Percentiles rank a stretch among this genome's conserved stretches.
Evolutionary conservation across 306 rosid genomes (phyloP).

Genomic region (Fragaria vesca): DNA sequence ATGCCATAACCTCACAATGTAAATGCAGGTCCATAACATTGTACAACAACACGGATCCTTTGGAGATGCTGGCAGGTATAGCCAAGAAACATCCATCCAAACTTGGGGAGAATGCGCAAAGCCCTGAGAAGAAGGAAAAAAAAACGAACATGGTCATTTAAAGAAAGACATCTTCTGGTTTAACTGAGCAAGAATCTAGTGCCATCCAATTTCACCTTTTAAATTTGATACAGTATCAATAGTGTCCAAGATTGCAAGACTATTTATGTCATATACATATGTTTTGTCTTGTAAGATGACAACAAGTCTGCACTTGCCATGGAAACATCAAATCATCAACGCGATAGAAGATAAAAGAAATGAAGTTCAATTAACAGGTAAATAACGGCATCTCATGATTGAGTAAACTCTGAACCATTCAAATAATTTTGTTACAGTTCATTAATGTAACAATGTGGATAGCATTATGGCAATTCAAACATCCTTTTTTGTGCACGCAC

Average conservation of each 20-base stretch:
- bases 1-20: constrained; percentile 84
- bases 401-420: neutral
- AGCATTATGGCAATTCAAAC: neutral
- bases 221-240: constrained; percentile 72
- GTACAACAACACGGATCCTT: constrained; percentile 83
- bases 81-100: constrained; percentile 86
- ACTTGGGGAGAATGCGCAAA: constrained; percentile 80
- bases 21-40: constrained; percentile 76
- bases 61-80: constrained; percentile 81
- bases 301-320: constrained; percentile 68
- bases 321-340: constrained; percentile 20
- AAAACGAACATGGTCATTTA: constrained; percentile 14
- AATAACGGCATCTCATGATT: neutral
- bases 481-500: neutral
- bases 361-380: constrained; percentile 10
- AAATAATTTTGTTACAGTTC: too few relatives aligned
- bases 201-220: constrained; percentile 67
- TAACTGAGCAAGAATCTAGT: constrained; percentile 22
- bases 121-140: constrained; percentile 45
- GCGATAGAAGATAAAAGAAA: constrained; percentile 22
- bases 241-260: constrained; percentile 79
- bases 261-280: constrained; percentile 75
- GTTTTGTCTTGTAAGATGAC: constrained; percentile 88
- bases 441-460: neutral
- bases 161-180: neutral